Conservation (phyloP, 2,329 filamentous ascomycete species). For the Fusarium kyushuense region DNA sequence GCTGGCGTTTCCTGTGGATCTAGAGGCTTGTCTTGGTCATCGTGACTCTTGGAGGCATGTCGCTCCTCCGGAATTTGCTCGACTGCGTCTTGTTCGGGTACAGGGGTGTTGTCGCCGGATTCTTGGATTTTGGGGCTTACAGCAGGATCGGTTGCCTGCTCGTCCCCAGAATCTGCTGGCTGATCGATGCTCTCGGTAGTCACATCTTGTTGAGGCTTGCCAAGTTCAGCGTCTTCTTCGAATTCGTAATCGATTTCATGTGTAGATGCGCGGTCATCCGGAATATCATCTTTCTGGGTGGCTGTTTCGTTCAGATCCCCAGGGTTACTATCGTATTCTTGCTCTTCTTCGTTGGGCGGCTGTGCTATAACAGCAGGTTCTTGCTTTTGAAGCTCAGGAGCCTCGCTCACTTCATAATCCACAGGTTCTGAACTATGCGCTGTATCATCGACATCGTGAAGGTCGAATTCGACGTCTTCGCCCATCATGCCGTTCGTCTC, state of each 20-base stretch:
- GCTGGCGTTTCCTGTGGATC: slow-evolving; percentile 11
- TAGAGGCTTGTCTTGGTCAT: slow-evolving; percentile 27
- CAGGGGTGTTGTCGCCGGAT: slow-evolving; percentile 5
- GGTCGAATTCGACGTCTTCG: slow-evolving; percentile 40
- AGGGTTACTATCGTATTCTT: slow-evolving; percentile 10
- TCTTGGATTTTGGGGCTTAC: slow-evolving; percentile 2
- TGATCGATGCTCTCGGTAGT: slow-evolving; percentile 26
- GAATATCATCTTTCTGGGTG: slow-evolving; percentile 2
- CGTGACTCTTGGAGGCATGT: slow-evolving; percentile 29
- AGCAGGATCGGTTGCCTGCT: not conserved
- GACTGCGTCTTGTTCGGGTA: not conserved
- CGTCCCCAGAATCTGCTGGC: not conserved
- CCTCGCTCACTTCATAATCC: slow-evolving; percentile 18
- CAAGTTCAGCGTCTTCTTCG: slow-evolving; percentile 41
- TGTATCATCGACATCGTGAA: slow-evolving; percentile 25
- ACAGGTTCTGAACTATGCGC: slow-evolving; percentile 16
- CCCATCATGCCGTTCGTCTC: slow-evolving; percentile 39
- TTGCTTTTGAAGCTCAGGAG: slow-evolving; percentile 17
- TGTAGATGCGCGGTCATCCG: slow-evolving; percentile 31
- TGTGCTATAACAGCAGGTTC: slow-evolving; percentile 22
- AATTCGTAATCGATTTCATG: slow-evolving; percentile 51
- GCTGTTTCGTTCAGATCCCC: slow-evolving; percentile 19
- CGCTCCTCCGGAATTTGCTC: slow-evolving; percentile 30
- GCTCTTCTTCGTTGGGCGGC: slow-evolving; percentile 4
- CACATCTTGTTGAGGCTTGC: slow-evolving; percentile 7